These are phyloP conservation scores for Schizochytrium sp. DNA, from an alignment of 108 stramenopile species.

Conservation along the genomic window DNA sequence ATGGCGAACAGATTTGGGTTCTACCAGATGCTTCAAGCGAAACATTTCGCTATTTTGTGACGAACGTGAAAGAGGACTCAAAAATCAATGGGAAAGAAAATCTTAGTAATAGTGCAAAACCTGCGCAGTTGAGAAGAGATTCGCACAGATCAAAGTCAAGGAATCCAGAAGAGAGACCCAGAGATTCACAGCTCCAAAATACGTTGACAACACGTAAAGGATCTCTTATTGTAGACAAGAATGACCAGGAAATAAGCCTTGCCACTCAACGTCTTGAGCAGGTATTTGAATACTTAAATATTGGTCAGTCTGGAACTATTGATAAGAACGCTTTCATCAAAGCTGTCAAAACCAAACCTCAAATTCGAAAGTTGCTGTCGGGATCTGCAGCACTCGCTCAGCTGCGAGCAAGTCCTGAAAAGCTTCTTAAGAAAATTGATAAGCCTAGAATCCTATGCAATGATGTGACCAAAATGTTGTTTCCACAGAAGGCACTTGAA, in stretches of 20 bases:
- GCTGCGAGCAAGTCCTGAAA: not conserved
- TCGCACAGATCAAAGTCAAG: no score
- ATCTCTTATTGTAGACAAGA: not conserved
- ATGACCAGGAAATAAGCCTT: not conserved
- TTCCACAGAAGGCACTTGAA: no score
- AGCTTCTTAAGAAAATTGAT: not conserved
- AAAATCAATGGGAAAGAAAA: not conserved
- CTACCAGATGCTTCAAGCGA: not conserved
- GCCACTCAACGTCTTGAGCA: constrained; percentile 46
- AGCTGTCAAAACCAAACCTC: constrained; percentile 17
- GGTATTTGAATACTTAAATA: constrained; percentile 5
- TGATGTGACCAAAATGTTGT: no score
- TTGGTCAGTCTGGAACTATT: not conserved
- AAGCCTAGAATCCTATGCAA: no score
- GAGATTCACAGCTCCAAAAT: no score
- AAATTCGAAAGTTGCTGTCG: constrained; percentile 27
- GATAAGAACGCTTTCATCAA: not conserved
- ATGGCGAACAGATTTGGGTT: not conserved
- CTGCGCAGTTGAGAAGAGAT: no score
- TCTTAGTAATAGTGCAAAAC: no score
- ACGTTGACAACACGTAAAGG: no score
- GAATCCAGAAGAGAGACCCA: no score
- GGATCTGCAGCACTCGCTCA: constrained; percentile 19
- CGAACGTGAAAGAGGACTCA: not conserved
- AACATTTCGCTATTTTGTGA: not conserved